Percentiles rank a stretch among this genome's conserved stretches.
These are phyloP conservation scores for Fusarium virguliforme DNA, from an alignment of 2,329 filamentous ascomycete species.

Conservation along the genomic window DNA sequence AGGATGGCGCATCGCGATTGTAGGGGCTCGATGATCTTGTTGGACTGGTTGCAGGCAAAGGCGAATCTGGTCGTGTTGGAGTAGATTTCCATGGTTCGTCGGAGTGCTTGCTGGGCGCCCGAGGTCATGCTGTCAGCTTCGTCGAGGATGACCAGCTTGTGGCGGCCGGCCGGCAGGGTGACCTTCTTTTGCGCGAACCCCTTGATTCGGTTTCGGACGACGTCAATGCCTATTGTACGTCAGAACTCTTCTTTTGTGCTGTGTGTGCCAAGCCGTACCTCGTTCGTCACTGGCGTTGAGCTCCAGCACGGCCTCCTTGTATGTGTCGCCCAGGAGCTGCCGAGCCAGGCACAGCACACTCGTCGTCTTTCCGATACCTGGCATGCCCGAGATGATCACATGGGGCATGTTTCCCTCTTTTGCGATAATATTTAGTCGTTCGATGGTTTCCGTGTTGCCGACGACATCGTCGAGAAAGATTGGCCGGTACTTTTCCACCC, in stretches of 20 bases:
- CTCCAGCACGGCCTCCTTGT: slow-evolving; percentile 97
- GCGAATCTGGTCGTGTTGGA: slow-evolving; percentile 96
- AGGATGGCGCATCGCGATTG: slow-evolving; percentile 97
- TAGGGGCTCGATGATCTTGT: slow-evolving; percentile 99
- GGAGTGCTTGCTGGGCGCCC: slow-evolving; percentile 93
- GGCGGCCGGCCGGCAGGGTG: slow-evolving; percentile 88
- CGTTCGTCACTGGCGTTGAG: slow-evolving; percentile 97
- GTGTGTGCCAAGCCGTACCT: slow-evolving; percentile 64
- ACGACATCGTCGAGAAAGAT: slow-evolving; percentile 97
- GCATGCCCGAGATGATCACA: slow-evolving; percentile 99
- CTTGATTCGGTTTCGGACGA: slow-evolving; percentile 97
- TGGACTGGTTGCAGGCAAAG: slow-evolving; percentile 98
- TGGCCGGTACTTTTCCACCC: slow-evolving; percentile 98
- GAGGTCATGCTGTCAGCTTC: slow-evolving; percentile 99
- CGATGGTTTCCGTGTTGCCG: slow-evolving; percentile 97
- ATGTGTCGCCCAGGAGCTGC: slow-evolving; percentile 90
- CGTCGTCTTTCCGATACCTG: slow-evolving; percentile 98
- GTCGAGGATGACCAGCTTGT: slow-evolving; percentile 97
- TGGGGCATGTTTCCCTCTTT: slow-evolving; percentile 99
- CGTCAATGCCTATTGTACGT: slow-evolving; percentile 82
- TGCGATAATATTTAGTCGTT: slow-evolving; percentile 97
- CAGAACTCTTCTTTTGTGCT: neutral
- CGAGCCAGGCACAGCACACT: slow-evolving; percentile 93
- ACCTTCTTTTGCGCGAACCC: slow-evolving; percentile 99
- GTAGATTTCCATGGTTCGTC: slow-evolving; percentile 99